Conservation (phyloP, 2,329 filamentous ascomycete genomes). For the Cercospora sp. region DNA sequence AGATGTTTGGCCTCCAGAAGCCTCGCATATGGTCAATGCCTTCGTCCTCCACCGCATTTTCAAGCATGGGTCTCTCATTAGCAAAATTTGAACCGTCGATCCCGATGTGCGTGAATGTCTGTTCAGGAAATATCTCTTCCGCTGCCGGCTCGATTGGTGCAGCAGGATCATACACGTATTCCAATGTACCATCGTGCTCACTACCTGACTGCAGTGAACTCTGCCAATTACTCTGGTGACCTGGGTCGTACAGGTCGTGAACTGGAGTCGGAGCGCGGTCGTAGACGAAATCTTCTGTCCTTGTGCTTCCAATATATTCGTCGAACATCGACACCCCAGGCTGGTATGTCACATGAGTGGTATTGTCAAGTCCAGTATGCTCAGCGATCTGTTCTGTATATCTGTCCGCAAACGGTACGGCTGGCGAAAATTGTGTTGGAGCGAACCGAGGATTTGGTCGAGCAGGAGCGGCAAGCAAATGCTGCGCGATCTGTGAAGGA, state of each 20-base stretch:
- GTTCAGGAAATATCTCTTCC: neutral
- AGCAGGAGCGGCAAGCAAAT: neutral
- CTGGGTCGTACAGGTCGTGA: neutral
- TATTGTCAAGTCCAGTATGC: neutral
- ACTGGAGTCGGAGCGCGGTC: neutral
- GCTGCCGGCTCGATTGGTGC: neutral
- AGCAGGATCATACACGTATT: neutral
- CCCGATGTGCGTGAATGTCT: neutral
- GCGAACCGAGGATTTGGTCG: neutral
- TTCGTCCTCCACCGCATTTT: neutral
- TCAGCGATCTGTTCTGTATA: neutral
- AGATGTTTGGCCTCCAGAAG: constrained; percentile 50
- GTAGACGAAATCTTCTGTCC: neutral
- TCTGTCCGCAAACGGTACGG: neutral
- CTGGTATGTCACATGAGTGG: neutral
- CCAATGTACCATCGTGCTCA: neutral
- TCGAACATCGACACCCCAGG: neutral
- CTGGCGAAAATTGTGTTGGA: neutral
- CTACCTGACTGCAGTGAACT: neutral
- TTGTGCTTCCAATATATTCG: neutral
- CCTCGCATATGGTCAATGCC: constrained; percentile 32
- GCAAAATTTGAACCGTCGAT: neutral
- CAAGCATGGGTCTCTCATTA: neutral
- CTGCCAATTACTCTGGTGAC: neutral
- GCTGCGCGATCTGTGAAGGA: neutral